phyloP scores from a whole-genome alignment of 176 grass and related monocot genomes.

The Eragrostis nindensis region DNA sequence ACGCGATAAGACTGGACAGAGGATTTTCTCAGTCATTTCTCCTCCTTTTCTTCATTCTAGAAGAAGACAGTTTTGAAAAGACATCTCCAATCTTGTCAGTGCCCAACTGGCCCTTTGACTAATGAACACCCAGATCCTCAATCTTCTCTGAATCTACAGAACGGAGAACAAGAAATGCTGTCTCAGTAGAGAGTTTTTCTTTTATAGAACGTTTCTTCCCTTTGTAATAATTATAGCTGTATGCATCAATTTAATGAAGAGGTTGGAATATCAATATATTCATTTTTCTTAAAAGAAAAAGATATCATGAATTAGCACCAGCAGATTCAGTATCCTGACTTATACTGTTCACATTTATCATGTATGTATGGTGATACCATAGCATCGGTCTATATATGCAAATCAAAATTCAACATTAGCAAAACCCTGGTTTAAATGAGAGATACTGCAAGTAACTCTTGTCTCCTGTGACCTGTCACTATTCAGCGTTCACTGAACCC shows the following conservation, averaged over 20 bases:
- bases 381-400: background rate
- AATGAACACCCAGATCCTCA: conserved; percentile 27
- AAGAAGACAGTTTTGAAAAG: conserved; percentile 36
- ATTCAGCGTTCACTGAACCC: conserved; percentile 1
- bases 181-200: too few species aligned
- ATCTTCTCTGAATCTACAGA: background rate
- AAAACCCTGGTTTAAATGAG: background rate
- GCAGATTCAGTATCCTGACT: background rate
- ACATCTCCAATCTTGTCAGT: conserved; percentile 36
- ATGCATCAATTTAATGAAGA: too few species aligned
- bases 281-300: too few species aligned
- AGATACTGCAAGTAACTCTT: conserved; percentile 13
- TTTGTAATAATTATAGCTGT: too few species aligned
- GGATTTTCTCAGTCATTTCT: conserved; percentile 22
- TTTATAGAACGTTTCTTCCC: too few species aligned
- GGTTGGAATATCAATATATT: too few species aligned
- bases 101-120: conserved; percentile 32
- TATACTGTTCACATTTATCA: too few species aligned
- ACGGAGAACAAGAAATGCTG: background rate
- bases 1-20: conserved; percentile 35
- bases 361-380: background rate
- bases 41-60: conserved; percentile 9
- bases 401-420: background rate
- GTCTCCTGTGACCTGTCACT: too few species aligned
- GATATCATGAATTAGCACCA: background rate